Evolutionary conservation across 208 protist species (phyloP), one percentile per base, ranked within the genome.

Genomic region (Lotmaria passim): DNA sequence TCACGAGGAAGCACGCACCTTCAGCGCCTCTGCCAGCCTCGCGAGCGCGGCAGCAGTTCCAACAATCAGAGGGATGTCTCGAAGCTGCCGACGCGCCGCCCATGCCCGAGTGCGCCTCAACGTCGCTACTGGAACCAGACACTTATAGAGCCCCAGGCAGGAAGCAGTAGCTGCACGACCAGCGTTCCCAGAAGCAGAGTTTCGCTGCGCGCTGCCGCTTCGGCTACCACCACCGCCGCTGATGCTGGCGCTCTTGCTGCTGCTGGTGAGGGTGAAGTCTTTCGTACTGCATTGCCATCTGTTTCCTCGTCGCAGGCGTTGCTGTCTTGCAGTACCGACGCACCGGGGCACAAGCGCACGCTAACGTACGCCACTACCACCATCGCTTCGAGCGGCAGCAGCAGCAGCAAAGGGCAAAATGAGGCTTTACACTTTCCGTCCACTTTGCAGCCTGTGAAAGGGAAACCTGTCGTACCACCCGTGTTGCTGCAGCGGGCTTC

Each of bases 41-140:
- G 24, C n/a, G 3, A 43, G 8, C 31, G 19, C 0, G 15, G 21
- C 33, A 8, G 31, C 52, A 28, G 26, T 4, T 15, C 2, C 12
- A 3, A 14, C 28, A 58, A 33, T 3, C 44, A 53, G 7, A 17
- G n/a, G 15, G 44, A 3, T 0, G 41, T 44, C 0, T 2, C 59
- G 30, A 30, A 34, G 44, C 30, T 53, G 59, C 46, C 46, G 8
- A 72, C 11, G 28, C 68, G 58, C 34, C 68, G 58, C 19, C 47
- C 58, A 3, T 73, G 47, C 33, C 57, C 68, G 4, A 73, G 68
- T 23, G 68, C 58, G 14, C 48, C 48, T 10, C 56, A 59, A 44
- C 57, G 31, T 34, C 57, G 68, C 4, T 33, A 33, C 12, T 52
- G 33, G 48, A 41, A 44, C 10, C 33, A 61, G 7, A 33, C 33